Percentiles rank a stretch among this genome's conserved stretches.
Evolutionary conservation across 2,329 filamentous ascomycete genomes (phyloP).

Genomic region (Aureobasidium uvarum): DNA sequence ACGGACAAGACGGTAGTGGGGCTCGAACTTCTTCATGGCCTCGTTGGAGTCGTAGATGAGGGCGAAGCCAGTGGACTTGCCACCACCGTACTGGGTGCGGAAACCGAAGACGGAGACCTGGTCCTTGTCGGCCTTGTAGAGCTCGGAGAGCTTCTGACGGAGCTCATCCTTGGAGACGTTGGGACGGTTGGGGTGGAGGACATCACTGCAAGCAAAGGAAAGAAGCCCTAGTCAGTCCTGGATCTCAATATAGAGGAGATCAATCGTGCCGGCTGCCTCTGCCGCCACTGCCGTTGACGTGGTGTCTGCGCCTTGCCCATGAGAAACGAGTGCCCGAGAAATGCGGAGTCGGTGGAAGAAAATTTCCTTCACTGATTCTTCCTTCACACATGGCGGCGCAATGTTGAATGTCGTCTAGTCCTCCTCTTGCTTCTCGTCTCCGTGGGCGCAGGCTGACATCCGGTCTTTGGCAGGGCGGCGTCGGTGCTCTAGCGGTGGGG

Average conservation of each 20-base stretch:
- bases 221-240: slow-evolving; percentile 18
- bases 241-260: slow-evolving; percentile 26
- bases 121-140: slow-evolving; percentile 99
- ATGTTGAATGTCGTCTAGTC: slow-evolving; percentile 17
- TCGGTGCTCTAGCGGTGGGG: slow-evolving; percentile 18
- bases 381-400: slow-evolving; percentile 6
- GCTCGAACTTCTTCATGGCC: slow-evolving; percentile 99
- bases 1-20: slow-evolving; percentile 92
- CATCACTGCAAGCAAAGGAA: slow-evolving; percentile 65
- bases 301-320: background rate
- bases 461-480: slow-evolving; percentile 1
- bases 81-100: slow-evolving; percentile 98
- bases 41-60: slow-evolving; percentile 98
- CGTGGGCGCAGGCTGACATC: background rate
- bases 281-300: background rate
- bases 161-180: slow-evolving; percentile 99
- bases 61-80: slow-evolving; percentile 99
- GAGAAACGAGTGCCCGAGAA: background rate
- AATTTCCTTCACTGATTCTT: slow-evolving; percentile 1
- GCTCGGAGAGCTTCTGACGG: slow-evolving; percentile 84
- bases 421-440: slow-evolving; percentile 19
- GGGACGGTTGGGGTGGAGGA: slow-evolving; percentile 97
- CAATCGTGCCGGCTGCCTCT: slow-evolving; percentile 14
- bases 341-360: background rate
- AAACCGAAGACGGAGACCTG: slow-evolving; percentile 98